phyloP scores from a whole-genome alignment of 2,329 filamentous ascomycete species.

The Fusarium decemcellulare region DNA sequence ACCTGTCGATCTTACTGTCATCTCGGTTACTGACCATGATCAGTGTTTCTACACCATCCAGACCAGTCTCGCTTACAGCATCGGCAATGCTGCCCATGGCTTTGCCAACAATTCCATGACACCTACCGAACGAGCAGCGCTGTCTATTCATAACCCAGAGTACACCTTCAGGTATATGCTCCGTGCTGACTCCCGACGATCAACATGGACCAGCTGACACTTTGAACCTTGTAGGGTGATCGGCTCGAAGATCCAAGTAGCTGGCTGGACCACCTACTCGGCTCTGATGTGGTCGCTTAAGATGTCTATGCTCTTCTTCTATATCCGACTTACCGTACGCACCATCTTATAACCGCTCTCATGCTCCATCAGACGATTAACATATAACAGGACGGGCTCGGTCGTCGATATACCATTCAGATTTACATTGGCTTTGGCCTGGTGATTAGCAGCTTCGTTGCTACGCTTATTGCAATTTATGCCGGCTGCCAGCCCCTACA shows the following conservation, averaged over 20 bases:
- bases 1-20: not conserved
- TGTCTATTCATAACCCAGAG: slow-evolving; percentile 59
- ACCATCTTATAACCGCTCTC: not conserved
- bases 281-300: slow-evolving; percentile 68
- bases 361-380: not conserved
- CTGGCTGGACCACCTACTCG: slow-evolving; percentile 68
- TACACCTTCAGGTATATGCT: slow-evolving; percentile 52
- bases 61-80: slow-evolving; percentile 63
- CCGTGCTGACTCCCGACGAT: rapidly evolving
- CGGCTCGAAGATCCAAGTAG: slow-evolving; percentile 69
- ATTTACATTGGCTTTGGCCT: slow-evolving; percentile 65
- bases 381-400: slow-evolving; percentile 51
- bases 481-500: slow-evolving; percentile 65
- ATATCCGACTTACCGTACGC: slow-evolving; percentile 62
- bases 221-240: slow-evolving; percentile 52
- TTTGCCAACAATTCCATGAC: slow-evolving; percentile 70
- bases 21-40: not conserved
- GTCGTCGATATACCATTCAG: slow-evolving; percentile 56
- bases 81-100: slow-evolving; percentile 61
- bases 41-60: slow-evolving; percentile 66
- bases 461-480: slow-evolving; percentile 63
- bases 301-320: slow-evolving; percentile 68
- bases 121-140: slow-evolving; percentile 57
- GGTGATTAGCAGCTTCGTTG: slow-evolving; percentile 63
- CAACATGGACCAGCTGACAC: not conserved